Evolutionary conservation across 164 flowering plant genomes (phyloP).

Genomic region (Sextonia rubra): DNA sequence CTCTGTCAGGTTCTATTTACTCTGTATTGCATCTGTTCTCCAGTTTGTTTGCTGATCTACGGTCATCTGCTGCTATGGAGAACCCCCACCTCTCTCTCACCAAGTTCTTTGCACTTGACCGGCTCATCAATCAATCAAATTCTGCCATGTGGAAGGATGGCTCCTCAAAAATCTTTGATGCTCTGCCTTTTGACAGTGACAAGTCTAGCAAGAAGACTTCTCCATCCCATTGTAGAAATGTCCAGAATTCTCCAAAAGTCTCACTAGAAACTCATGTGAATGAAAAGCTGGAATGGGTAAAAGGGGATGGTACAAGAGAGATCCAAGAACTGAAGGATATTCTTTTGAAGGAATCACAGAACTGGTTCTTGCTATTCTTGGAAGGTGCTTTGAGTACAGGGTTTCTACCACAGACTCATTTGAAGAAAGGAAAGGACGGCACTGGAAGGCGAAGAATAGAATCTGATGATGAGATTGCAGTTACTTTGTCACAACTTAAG

Average conservation of each 20-base stretch:
- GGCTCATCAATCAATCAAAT: slow-evolving; percentile 45
- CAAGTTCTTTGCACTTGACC: slow-evolving; percentile 69
- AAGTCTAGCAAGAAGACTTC: slow-evolving; percentile 27
- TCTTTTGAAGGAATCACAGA: slow-evolving; percentile 50
- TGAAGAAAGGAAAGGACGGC: slow-evolving; percentile 41
- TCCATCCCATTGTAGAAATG: slow-evolving; percentile 17
- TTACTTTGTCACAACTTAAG: slow-evolving; percentile 74
- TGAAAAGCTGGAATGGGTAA: slow-evolving; percentile 77
- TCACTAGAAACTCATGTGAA: slow-evolving; percentile 29
- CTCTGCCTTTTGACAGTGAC: slow-evolving; percentile 22
- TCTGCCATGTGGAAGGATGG: slow-evolving; percentile 19
- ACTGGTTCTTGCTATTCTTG: slow-evolving; percentile 75
- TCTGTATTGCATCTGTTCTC: slow-evolving; percentile 6
- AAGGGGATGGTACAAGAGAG: slow-evolving; percentile 50
- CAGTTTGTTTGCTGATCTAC: slow-evolving; percentile 78
- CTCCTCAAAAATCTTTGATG: slow-evolving; percentile 18
- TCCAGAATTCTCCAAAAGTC: slow-evolving; percentile 26
- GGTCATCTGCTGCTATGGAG: slow-evolving; percentile 52
- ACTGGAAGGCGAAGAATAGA: slow-evolving; percentile 23
- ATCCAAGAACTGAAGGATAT: slow-evolving; percentile 40
- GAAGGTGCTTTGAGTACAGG: slow-evolving; percentile 59
- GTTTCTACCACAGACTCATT: slow-evolving; percentile 25
- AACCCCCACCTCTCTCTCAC: slow-evolving; percentile 48
- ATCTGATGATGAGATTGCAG: slow-evolving; percentile 55
- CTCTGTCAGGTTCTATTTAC: background rate